Conservation (phyloP, 768 basidiomycete species). For the Pulveroboletus sp. region DNA sequence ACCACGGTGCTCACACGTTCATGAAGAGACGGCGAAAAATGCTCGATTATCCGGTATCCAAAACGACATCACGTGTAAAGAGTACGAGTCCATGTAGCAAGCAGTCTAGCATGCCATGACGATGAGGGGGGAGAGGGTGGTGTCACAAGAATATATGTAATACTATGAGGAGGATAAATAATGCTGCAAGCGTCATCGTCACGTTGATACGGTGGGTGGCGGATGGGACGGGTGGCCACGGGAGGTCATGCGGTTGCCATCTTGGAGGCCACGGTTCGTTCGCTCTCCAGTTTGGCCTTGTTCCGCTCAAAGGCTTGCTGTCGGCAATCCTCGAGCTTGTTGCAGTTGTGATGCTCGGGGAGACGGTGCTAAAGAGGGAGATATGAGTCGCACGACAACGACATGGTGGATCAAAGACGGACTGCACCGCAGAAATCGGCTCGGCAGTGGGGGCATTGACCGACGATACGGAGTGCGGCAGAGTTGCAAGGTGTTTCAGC, state of each 20-base stretch:
- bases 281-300: slow-evolving; percentile 84
- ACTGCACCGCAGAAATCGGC: slow-evolving; percentile 76
- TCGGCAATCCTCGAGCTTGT: slow-evolving; percentile 78
- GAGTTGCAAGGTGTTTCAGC: slow-evolving; percentile 58
- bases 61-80: slow-evolving; percentile 5
- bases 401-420: slow-evolving; percentile 29
- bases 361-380: slow-evolving; percentile 65
- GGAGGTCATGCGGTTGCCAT: slow-evolving; percentile 67
- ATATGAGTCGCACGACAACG: slow-evolving; percentile 12
- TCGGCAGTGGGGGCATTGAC: slow-evolving; percentile 79
- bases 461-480: slow-evolving; percentile 80
- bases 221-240: not conserved
- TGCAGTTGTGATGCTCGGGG: slow-evolving; percentile 85
- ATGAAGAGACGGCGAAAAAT: not conserved
- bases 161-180: slow-evolving; percentile 28
- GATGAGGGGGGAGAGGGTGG: not conserved
- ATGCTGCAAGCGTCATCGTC: slow-evolving; percentile 20
- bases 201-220: slow-evolving; percentile 12
- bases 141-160: slow-evolving; percentile 17
- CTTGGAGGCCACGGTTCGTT: slow-evolving; percentile 84
- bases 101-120: slow-evolving; percentile 13
- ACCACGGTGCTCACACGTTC: too few relatives aligned
- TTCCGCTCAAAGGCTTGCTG: slow-evolving; percentile 87
- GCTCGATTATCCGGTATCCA: slow-evolving; percentile 20
- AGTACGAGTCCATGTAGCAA: slow-evolving; percentile 5